Evolutionary conservation across 805 yeast species (phyloP), one percentile per base, ranked within the genome.

Genomic region (Cephaloascus fragrans): DNA sequence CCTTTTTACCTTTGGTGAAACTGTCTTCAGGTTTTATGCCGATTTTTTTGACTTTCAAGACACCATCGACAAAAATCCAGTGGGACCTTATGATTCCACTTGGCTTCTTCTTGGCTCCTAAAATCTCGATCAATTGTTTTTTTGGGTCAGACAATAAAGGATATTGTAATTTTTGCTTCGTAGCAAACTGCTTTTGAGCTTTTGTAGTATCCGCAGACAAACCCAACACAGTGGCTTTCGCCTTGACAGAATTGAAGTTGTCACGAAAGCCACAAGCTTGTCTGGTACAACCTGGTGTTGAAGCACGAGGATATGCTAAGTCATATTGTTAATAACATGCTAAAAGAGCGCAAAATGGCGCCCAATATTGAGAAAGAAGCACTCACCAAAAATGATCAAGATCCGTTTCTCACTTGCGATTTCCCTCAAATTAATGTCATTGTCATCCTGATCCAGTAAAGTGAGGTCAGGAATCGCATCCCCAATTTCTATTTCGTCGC

Each of bases 251-350:
- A 2, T 69, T 65, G 55, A 62, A 80, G 48, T 75, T 75, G 46
- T 75, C 80, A 49, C 93, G 78, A 56, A 83, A 93, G 0, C 96
- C 96, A 55, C 83, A 74, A 2, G 89, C 97, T 62, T 90, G 98
- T 49, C 87, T 75, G 1, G 98, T 90, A 60, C 98, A 93, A 3
- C 98, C 98, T 1, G 96, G 96, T 1, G 97, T 90, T 19, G 83
- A 77, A 0, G 97, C 97, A 53, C 73, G 81, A 39, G 97, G 97
- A 55, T 89, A 90, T 16, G 95, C 83, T 28, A 34, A 8, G 28
- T 23, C 6, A 32, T 6, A 23, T n/a, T n/a, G n/a, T n/a, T n/a
- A n/a, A n/a, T n/a, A n/a, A n/a, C n/a, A n/a, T n/a, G n/a, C n/a
- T n/a, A n/a, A n/a, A n/a, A n/a, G n/a, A n/a, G n/a, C 28, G 10